Conservation (phyloP, 2,329 filamentous ascomycete species). For the Aureobasidium sp. region DNA sequence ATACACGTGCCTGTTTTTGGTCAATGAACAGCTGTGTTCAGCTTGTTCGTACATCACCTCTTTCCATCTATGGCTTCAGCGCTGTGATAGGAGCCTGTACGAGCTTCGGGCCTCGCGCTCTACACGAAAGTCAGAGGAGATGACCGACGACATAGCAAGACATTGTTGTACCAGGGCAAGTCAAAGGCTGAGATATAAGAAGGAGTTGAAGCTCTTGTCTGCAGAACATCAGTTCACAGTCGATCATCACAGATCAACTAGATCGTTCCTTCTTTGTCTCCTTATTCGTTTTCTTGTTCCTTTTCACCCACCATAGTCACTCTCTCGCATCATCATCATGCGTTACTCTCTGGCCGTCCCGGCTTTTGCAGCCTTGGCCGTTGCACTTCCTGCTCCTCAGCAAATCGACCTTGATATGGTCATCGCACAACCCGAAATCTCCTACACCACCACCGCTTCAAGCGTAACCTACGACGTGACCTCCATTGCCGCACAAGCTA, state of each 20-base stretch:
- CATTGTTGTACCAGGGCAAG: background rate
- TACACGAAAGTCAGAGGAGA: background rate
- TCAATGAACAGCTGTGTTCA: background rate
- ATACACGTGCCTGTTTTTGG: background rate
- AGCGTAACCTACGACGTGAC: slow-evolving; percentile 19
- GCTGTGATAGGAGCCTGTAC: background rate
- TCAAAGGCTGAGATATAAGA: background rate
- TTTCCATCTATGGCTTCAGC: background rate
- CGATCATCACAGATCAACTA: slow-evolving; percentile 2
- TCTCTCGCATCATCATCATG: background rate
- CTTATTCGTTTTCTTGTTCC: background rate
- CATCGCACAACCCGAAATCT: slow-evolving; percentile 17
- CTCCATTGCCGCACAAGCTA: slow-evolving; percentile 16
- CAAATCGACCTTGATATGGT: slow-evolving; percentile 16
- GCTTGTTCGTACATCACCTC: background rate
- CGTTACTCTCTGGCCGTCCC: slow-evolving; percentile 2
- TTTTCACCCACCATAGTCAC: background rate
- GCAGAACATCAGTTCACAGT: background rate
- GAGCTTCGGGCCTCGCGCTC: background rate
- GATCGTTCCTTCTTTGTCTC: background rate
- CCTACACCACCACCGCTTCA: slow-evolving; percentile 9
- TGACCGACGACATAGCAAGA: background rate
- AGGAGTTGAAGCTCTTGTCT: background rate
- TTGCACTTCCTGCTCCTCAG: slow-evolving; percentile 18
- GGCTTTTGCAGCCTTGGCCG: slow-evolving; percentile 9